phyloP scores from a whole-genome alignment of 208 protist species.

The Strigomonas culicis region DNA sequence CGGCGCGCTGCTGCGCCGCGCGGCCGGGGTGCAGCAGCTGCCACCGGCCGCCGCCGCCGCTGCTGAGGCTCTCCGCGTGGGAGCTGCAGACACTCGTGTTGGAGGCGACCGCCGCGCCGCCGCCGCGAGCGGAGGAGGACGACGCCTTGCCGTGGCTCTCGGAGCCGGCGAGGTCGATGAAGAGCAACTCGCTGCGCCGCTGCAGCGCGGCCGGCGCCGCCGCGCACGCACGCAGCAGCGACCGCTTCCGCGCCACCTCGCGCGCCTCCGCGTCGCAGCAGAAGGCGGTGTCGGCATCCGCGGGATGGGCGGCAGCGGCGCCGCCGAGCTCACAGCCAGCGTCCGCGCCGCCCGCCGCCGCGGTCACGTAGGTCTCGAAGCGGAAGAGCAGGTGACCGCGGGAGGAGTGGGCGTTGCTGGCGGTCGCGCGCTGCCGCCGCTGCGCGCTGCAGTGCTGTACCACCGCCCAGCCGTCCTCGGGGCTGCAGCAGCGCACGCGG shows the following conservation, averaged over 20 bases:
- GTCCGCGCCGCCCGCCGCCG: too few species aligned
- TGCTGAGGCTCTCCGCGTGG: constrained; percentile 1
- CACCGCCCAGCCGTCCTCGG: constrained; percentile 25
- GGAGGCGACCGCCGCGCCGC: background rate
- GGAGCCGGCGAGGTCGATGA: constrained; percentile 69
- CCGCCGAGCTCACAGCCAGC: too few species aligned
- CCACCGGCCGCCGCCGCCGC: constrained; percentile 3
- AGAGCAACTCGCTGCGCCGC: constrained; percentile 32
- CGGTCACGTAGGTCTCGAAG: constrained; percentile 20
- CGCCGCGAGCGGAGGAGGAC: background rate
- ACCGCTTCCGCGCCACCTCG: too few species aligned
- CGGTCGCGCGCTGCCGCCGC: constrained; percentile 37
- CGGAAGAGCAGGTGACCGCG: constrained; percentile 43
- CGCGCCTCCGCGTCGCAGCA: too few species aligned
- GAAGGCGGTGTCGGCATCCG: too few species aligned
- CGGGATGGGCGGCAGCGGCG: background rate
- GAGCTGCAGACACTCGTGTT: background rate
- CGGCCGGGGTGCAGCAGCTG: constrained; percentile 17
- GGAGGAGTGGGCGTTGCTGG: constrained; percentile 47
- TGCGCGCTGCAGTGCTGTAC: constrained; percentile 30
- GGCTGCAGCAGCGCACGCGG: constrained; percentile 28
- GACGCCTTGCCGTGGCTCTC: constrained; percentile 23
- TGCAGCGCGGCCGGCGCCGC: background rate
- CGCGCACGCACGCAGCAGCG: background rate
- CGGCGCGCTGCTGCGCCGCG: constrained; percentile 16